phyloP scores from a whole-genome alignment of 208 protist genomes.

The Leishmania guyanensis region DNA sequence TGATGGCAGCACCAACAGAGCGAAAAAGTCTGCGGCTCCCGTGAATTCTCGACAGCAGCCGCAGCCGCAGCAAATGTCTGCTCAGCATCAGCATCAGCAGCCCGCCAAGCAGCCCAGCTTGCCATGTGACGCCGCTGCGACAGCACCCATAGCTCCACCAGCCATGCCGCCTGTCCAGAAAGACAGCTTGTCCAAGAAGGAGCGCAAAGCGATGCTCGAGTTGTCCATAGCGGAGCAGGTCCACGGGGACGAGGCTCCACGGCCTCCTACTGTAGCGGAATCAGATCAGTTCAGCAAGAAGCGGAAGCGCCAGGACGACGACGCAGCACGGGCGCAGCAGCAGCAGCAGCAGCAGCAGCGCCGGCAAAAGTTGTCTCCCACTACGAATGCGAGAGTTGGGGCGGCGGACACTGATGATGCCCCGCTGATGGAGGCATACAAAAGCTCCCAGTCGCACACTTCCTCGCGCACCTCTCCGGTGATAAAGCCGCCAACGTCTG shows the following conservation, averaged over 20 bases:
- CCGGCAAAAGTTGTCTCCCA: constrained; percentile 4
- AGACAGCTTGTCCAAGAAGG: constrained; percentile 17
- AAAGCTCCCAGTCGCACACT: neutral
- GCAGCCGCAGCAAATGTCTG: neutral
- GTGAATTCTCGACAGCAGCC: neutral
- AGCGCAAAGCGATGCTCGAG: constrained; percentile 17
- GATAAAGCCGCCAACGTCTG: neutral
- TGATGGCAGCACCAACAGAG: constrained; percentile 6
- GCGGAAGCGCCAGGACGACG: constrained; percentile 23
- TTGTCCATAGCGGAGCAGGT: neutral
- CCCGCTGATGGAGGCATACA: constrained; percentile 17
- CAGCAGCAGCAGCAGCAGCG: neutral
- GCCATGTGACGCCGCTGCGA: neutral
- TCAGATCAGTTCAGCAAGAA: constrained; percentile 22
- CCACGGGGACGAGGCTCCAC: neutral
- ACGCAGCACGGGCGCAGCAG: neutral
- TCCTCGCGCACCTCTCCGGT: constrained; percentile 12
- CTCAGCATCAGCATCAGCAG: constrained; percentile 13
- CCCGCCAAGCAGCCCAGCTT: constrained; percentile 12
- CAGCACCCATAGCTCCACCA: neutral
- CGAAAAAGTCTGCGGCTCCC: constrained; percentile 13
- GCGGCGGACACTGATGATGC: constrained; percentile 10
- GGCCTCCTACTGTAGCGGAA: neutral
- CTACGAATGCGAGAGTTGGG: neutral
- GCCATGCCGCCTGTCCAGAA: neutral